Conservation (phyloP, 441 rosid species). For the Pelargonium myrrhifolium region DNA sequence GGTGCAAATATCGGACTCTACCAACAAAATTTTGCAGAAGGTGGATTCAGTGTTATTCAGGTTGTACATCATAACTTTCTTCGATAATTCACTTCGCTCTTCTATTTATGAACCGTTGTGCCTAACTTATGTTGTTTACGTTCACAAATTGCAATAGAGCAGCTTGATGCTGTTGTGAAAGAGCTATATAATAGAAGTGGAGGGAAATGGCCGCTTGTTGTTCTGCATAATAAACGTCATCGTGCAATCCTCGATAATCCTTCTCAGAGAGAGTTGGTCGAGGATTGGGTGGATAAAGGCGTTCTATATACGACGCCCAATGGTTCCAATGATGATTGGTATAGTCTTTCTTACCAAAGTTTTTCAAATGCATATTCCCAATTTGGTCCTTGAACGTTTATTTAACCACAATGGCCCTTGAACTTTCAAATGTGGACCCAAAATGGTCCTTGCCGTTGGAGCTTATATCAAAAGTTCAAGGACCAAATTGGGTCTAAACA, state of each 20-base stretch:
- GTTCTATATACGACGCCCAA: constrained; percentile 63
- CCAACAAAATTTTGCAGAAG: constrained; percentile 78
- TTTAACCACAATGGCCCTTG: too few species aligned
- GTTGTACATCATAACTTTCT: constrained; percentile 33
- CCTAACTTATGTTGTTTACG: constrained; percentile 19
- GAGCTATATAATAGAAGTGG: constrained; percentile 41
- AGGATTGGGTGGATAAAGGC: constrained; percentile 59
- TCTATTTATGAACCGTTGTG: neutral
- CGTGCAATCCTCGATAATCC: constrained; percentile 46
- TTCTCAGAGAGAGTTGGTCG: constrained; percentile 37
- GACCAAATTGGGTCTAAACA: too few species aligned
- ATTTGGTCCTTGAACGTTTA: too few species aligned
- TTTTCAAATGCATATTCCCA: too few species aligned
- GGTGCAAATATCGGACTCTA: constrained; percentile 88
- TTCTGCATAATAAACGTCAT: constrained; percentile 65
- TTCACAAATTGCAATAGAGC: constrained; percentile 41
- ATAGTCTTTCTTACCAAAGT: neutral
- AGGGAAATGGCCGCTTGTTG: constrained; percentile 58
- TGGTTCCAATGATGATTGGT: constrained; percentile 96
- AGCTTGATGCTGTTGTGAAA: constrained; percentile 71
- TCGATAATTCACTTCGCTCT: neutral
- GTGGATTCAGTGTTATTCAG: constrained; percentile 70
- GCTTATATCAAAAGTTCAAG: too few species aligned
- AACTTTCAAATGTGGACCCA: too few species aligned
- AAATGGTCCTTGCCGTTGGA: too few species aligned